These are phyloP conservation scores for Dichotomocladium elegans DNA, from an alignment of 371 early-diverging fungal species.

Conservation along the genomic window DNA sequence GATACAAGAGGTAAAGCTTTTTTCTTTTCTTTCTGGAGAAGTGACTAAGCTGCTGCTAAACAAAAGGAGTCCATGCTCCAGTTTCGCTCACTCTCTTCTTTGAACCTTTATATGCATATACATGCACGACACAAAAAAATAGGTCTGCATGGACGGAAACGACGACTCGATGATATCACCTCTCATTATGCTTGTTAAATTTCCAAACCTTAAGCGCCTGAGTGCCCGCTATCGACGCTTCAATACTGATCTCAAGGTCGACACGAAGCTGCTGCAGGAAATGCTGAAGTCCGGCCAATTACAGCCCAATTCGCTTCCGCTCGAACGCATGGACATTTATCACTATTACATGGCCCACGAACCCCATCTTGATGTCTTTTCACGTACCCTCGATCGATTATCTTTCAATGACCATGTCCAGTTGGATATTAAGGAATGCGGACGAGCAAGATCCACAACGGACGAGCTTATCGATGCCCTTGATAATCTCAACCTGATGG, in stretches of 20 bases:
- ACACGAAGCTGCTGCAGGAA: slow-evolving; percentile 36
- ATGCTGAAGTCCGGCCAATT: slow-evolving; percentile 22
- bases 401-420: slow-evolving; percentile 24
- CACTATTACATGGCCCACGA: slow-evolving; percentile 36
- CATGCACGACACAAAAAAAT: not conserved
- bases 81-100: too few species aligned
- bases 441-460: slow-evolving; percentile 11
- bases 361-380: slow-evolving; percentile 23
- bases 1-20: slow-evolving; percentile 24
- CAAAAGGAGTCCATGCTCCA: too few species aligned
- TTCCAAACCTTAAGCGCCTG: slow-evolving; percentile 26
- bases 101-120: too few species aligned
- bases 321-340: slow-evolving; percentile 28
- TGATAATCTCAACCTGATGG: slow-evolving; percentile 3
- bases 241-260: slow-evolving; percentile 33
- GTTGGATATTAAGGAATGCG: slow-evolving; percentile 30
- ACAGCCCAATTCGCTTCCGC: slow-evolving; percentile 14
- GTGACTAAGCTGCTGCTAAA: too few species aligned
- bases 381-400: slow-evolving; percentile 28
- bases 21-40: not conserved
- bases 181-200: slow-evolving; percentile 44
- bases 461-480: slow-evolving; percentile 1
- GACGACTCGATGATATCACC: slow-evolving; percentile 39
- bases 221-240: slow-evolving; percentile 31
- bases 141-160: slow-evolving; percentile 38